These are phyloP conservation scores for Hordeum marinum DNA, from an alignment of 176 grass and related monocot genomes.

Conservation along the genomic window DNA sequence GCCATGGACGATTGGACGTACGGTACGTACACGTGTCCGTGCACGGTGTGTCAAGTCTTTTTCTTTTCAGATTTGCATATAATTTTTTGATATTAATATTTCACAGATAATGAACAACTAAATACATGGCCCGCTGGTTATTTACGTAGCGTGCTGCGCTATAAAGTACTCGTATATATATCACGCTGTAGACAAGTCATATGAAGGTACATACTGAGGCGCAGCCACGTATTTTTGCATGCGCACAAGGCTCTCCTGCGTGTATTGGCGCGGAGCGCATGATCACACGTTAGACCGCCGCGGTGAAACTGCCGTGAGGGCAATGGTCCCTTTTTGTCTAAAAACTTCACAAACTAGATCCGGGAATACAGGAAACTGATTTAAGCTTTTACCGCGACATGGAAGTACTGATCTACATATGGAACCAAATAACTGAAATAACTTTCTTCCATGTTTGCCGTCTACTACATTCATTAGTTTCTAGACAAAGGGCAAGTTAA, in stretches of 20 bases:
- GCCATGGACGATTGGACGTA: neutral
- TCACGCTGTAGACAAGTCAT: neutral
- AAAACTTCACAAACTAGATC: neutral
- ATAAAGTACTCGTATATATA: neutral
- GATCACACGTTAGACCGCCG: conserved; percentile 7
- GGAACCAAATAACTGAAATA: conserved; percentile 14
- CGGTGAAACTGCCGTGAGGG: conserved; percentile 23
- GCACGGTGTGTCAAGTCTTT: neutral
- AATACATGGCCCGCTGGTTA: neutral
- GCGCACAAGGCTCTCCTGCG: conserved; percentile 24
- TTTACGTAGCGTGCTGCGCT: too few species aligned
- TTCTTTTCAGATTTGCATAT: neutral
- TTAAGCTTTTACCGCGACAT: neutral
- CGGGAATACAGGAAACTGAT: conserved; percentile 1
- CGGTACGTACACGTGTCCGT: neutral
- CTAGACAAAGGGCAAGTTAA: neutral
- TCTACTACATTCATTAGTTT: neutral
- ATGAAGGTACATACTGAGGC: neutral
- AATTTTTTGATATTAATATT: neutral
- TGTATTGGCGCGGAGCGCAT: conserved; percentile 22
- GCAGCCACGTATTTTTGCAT: neutral
- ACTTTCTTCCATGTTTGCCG: neutral
- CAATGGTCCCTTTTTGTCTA: neutral
- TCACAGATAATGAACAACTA: neutral
- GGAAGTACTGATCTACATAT: conserved; percentile 3